Evolutionary conservation across 2,329 filamentous ascomycete genomes (phyloP), one percentile per base, ranked within the genome.

Genomic region (Diaporthe eres): DNA sequence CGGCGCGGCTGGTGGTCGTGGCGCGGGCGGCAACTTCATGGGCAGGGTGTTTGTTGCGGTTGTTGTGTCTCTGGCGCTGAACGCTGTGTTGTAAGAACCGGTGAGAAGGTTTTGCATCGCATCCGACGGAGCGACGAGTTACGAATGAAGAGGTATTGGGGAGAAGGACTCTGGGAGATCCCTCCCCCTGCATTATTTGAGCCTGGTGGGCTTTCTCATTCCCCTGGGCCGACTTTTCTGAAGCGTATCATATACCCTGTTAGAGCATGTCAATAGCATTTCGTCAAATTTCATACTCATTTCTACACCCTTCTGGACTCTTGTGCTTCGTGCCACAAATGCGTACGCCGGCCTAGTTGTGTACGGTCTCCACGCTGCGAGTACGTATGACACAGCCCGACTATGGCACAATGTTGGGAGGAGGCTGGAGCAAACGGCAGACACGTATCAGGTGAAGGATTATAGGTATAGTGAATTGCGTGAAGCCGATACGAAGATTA

Each of bases 11-110:
- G 72, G 49, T 17, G 63, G 31, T 13, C 25, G 25, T 13, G 44
- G 55, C 3, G 28, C 49, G 8, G 58, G 39, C 1, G 58, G 34
- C 6, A 19, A 31, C n/a, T 47, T 49, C 12, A 37, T 75, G 34
- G 55, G 67, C n/a, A 77, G 68, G 75, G 75, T 77, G 7, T 31
- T 77, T 19, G 39, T 49, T 22, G 67, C 72, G 22, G 72, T 60
- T 63, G 15, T 67, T 63, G 74, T 74, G 42, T 71, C 75, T 22
- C 51, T 75, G 68, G 75, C 49, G n/a, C 19, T 75, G 17, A 72
- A 58, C 47, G 17, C 53, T n/a, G 3, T 57, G 25, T n/a, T 65
- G 7, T 76, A 39, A n/a, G 39, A 25, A 4, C 15, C 8, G 47
- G 25, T 34, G 57, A 34, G 7, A 2, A 9, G 31, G 19, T 53